Percentiles rank a stretch among this genome's conserved stretches.
These are phyloP conservation scores for Serendipita sp. DNA, from an alignment of 768 basidiomycete genomes.

Conservation along the genomic window DNA sequence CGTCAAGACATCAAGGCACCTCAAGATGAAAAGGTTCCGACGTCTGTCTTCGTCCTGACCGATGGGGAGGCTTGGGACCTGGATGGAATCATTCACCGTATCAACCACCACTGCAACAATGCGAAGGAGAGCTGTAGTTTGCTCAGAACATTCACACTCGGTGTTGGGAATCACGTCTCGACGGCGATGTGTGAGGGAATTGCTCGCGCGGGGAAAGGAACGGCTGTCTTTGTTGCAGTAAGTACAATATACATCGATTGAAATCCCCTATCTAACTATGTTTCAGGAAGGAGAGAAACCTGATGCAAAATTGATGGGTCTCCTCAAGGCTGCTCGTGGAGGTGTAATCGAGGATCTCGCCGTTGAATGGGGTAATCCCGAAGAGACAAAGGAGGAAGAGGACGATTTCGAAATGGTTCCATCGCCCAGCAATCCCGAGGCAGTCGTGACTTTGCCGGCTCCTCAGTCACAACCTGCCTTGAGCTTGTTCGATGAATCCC, in stretches of 20 bases:
- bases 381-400: not conserved
- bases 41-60: constrained; percentile 41
- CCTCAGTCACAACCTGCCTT: not conserved
- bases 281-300: not conserved
- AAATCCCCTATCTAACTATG: too few relatives aligned
- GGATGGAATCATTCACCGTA: not conserved
- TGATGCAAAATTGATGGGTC: not conserved
- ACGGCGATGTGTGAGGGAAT: constrained; percentile 36
- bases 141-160: constrained; percentile 40
- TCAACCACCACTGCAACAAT: not conserved
- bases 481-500: not conserved
- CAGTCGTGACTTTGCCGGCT: too few relatives aligned
- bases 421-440: not conserved
- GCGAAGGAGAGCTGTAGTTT: not conserved
- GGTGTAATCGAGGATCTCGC: not conserved
- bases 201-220: constrained; percentile 39
- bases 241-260: too few relatives aligned
- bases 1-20: constrained; percentile 19
- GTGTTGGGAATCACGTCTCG: constrained; percentile 37
- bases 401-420: not conserved
- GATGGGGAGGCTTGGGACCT: constrained; percentile 23
- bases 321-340: not conserved
- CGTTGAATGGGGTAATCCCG: not conserved
- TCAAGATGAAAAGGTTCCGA: constrained; percentile 18
- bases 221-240: constrained; percentile 30